Conservation (phyloP, 192 early-diverging fungal species). For the Backusella mclennaniae region DNA sequence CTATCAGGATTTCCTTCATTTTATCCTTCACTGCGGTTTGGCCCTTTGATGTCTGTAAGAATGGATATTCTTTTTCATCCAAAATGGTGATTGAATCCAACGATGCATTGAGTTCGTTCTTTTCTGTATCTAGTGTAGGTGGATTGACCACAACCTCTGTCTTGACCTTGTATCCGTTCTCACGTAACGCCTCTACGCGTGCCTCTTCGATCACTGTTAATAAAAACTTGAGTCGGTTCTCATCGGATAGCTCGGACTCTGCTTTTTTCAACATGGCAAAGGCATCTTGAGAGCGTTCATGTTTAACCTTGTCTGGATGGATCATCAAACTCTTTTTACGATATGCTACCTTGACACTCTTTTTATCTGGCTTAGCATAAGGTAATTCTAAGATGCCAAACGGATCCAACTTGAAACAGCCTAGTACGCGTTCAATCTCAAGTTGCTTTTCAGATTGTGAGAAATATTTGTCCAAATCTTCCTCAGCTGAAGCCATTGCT, state of each 20-base stretch:
- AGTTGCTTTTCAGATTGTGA: conserved; percentile 53
- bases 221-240: conserved; percentile 40
- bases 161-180: conserved; percentile 32
- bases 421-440: conserved; percentile 59
- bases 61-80: conserved; percentile 35
- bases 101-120: conserved; percentile 13
- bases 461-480: conserved; percentile 50
- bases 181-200: conserved; percentile 38
- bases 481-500: not conserved
- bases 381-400: conserved; percentile 55
- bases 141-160: conserved; percentile 10
- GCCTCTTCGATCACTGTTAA: conserved; percentile 57
- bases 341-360: conserved; percentile 53
- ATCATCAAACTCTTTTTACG: conserved; percentile 62
- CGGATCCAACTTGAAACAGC: conserved; percentile 53
- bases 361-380: conserved; percentile 37
- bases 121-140: conserved; percentile 31
- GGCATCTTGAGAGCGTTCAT: conserved; percentile 51
- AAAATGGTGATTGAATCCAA: conserved; percentile 29
- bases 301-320: conserved; percentile 61
- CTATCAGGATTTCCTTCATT: conserved; percentile 51
- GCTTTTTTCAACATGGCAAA: conserved; percentile 59
- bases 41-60: conserved; percentile 41
- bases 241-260: conserved; percentile 55
- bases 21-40: conserved; percentile 45